Base-by-base conservation (phyloP, 768 basidiomycete genomes). In the Royoungia palumana region DNA sequence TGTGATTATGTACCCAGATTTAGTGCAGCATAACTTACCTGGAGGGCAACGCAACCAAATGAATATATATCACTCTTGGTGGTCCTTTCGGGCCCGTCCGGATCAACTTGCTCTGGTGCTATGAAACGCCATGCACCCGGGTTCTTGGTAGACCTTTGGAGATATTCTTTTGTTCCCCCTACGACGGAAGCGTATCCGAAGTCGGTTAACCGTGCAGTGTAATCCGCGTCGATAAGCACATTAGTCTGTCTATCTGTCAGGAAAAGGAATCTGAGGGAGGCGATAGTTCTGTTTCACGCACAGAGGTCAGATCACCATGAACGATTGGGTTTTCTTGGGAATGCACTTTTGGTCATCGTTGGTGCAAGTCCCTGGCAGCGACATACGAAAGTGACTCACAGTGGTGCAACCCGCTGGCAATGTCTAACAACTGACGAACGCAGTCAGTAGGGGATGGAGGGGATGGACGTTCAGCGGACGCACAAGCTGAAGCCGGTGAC, bases 71-170 rank as follows among this genome's bases (percentile, higher is more conserved):
- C 53, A 19, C 49, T 54, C 41, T 44, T 47, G 4, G 45, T 41
- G 14, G 41, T 54, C 13, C 9, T 34, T 2, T 17, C 27, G 14
- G 17, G 24, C 21, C 19, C 14, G 6, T 68, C 60, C 13, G 57
- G 49, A 25, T 54, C 17, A 3, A 76, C 22, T 49, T 37, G 59
- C 17, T 68, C 55, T 0, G 72, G 59, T 19, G 76, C 74, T 3
- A 67, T 67, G 74, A 75, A 78, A 0, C 76, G 69, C 30, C 75
- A 62, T 8, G 74, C 70, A 4, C 60, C 60, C 1, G 53, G 37
- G 21, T 20, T 72, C 66, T 5, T 60, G 57, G 44, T 75, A 60
- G 43, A 59, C 46, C 34, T 37, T 4, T 44, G 51, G 0, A 59
- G 51, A 17, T 55, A 56, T 1, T 55, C 48, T 0, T 50, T 50